A percentile compares a stretch with the other conserved stretches of the same genome.
Conservation (phyloP, 1,284 basidiomycete genomes). For the Xerocomus minutiporus region DNA sequence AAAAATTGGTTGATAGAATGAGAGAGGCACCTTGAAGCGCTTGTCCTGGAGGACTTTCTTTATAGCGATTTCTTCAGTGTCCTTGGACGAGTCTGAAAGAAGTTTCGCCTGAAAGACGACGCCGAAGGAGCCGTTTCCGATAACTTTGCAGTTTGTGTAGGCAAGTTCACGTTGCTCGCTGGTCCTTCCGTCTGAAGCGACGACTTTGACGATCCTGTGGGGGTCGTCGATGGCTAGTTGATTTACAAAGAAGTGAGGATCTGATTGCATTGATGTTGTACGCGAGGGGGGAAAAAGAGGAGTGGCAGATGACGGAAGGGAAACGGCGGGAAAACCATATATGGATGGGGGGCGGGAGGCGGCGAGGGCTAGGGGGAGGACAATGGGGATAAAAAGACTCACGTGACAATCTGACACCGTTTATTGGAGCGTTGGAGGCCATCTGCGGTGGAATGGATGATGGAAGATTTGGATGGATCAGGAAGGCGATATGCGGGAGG, state of each 20-base stretch:
- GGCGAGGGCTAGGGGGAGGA: slow-evolving; percentile 16
- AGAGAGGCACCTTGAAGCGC: slow-evolving; percentile 87
- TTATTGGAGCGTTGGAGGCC: slow-evolving; percentile 79
- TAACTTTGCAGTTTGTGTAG: slow-evolving; percentile 97
- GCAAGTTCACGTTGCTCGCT: slow-evolving; percentile 85
- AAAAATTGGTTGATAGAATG: slow-evolving; percentile 14
- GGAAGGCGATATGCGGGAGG: slow-evolving; percentile 14
- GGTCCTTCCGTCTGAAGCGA: slow-evolving; percentile 92
- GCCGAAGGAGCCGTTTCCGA: slow-evolving; percentile 98
- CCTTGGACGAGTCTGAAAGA: slow-evolving; percentile 53
- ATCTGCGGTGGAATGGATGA: slow-evolving; percentile 36
- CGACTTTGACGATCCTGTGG: slow-evolving; percentile 89
- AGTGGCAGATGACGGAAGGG: slow-evolving; percentile 22
- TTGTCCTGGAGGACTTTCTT: slow-evolving; percentile 99
- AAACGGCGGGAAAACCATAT: slow-evolving; percentile 31
- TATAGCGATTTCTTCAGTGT: slow-evolving; percentile 90
- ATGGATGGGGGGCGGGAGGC: slow-evolving; percentile 29
- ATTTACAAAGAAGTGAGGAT: slow-evolving; percentile 21
- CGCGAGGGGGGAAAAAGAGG: slow-evolving; percentile 6
- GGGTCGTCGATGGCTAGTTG: slow-evolving; percentile 84
- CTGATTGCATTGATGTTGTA: slow-evolving; percentile 27
- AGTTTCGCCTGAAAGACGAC: slow-evolving; percentile 93
- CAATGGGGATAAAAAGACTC: slow-evolving; percentile 39
- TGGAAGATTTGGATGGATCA: slow-evolving; percentile 16
- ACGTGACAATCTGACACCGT: slow-evolving; percentile 89